Percentiles rank a stretch among this genome's conserved stretches.
Evolutionary conservation across 768 basidiomycete genomes (phyloP).

Genomic region (Mycena capillaripes): DNA sequence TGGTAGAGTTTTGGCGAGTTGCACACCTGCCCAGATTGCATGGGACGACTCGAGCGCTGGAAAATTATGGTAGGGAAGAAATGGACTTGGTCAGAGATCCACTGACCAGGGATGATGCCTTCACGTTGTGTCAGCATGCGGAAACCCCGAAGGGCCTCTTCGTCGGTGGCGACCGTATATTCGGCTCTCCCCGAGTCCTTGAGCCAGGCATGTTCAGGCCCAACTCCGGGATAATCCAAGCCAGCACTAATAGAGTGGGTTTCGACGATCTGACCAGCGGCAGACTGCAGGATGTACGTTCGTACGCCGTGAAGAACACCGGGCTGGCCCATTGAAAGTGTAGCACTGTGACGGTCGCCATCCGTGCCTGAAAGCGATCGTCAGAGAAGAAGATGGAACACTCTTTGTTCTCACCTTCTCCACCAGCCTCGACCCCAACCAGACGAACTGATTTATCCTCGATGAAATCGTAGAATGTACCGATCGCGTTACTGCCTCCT

Average conservation of each 20-base stretch:
- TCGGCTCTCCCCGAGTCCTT: conserved; percentile 96
- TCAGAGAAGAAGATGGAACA: conserved; percentile 4
- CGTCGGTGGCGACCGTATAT: conserved; percentile 94
- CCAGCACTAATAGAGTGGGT: conserved; percentile 98
- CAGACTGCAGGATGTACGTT: conserved; percentile 94
- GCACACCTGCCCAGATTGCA: conserved; percentile 93
- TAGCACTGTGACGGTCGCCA: conserved; percentile 92
- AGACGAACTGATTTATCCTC: conserved; percentile 86
- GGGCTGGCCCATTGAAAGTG: conserved; percentile 89
- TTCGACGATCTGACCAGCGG: conserved; percentile 93
- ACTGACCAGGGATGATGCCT: conserved; percentile 94
- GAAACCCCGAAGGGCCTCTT: conserved; percentile 94
- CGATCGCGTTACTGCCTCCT: conserved; percentile 97
- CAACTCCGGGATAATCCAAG: conserved; percentile 96
- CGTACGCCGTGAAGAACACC: conserved; percentile 97
- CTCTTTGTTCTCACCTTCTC: conserved; percentile 76
- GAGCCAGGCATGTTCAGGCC: conserved; percentile 98
- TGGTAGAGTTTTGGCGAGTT: conserved; percentile 85
- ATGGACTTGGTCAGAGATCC: background rate
- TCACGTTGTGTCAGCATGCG: conserved; percentile 91
- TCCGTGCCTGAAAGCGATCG: conserved; percentile 70
- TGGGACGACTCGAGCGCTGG: conserved; percentile 95
- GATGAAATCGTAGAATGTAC: conserved; percentile 98
- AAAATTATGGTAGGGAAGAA: conserved; percentile 17
- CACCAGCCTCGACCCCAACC: conserved; percentile 97